Conservation (phyloP, 1,284 basidiomycete species). For the Malassezia nana region DNA sequence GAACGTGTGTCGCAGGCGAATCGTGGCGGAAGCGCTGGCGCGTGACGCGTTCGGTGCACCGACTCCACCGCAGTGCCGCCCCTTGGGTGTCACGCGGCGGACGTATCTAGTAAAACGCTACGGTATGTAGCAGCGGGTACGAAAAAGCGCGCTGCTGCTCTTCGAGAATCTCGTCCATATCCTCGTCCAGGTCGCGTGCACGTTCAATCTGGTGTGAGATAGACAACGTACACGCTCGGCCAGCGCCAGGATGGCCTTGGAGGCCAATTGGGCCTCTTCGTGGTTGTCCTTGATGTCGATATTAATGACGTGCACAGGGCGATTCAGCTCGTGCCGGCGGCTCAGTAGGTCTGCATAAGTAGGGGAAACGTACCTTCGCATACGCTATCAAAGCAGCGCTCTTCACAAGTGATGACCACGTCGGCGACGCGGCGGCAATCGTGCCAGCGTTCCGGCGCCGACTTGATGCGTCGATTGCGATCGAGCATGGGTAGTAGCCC, state of each 20-base stretch:
- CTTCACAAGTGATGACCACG: conserved; percentile 96
- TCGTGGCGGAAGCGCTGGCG: background rate
- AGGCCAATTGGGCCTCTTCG: conserved; percentile 91
- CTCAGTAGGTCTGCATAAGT: conserved; percentile 63
- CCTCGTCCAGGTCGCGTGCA: conserved; percentile 75
- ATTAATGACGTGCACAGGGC: conserved; percentile 91
- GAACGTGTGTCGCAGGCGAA: background rate
- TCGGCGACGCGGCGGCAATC: conserved; percentile 77
- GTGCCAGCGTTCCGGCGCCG: conserved; percentile 93
- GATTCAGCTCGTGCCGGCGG: conserved; percentile 82
- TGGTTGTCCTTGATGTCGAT: conserved; percentile 99
- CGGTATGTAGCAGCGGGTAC: conserved; percentile 79
- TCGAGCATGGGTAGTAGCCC: conserved; percentile 96
- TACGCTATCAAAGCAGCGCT: conserved; percentile 94
- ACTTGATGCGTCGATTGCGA: conserved; percentile 81
- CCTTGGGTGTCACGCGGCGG: no score
- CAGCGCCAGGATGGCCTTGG: conserved; percentile 88
- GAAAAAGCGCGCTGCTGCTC: conserved; percentile 78
- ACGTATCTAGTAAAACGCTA: conserved; percentile 40
- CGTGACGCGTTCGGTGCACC: background rate
- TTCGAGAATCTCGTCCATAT: conserved; percentile 76
- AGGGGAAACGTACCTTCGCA: conserved; percentile 71
- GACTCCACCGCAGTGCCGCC: no score
- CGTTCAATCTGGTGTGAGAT: conserved; percentile 64
- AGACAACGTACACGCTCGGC: conserved; percentile 49